A percentile compares a stretch with the other conserved stretches of the same genome.
phyloP scores from a whole-genome alignment of 352 stramenopile genomes.

The Phytophthora macrochlamydospora region DNA sequence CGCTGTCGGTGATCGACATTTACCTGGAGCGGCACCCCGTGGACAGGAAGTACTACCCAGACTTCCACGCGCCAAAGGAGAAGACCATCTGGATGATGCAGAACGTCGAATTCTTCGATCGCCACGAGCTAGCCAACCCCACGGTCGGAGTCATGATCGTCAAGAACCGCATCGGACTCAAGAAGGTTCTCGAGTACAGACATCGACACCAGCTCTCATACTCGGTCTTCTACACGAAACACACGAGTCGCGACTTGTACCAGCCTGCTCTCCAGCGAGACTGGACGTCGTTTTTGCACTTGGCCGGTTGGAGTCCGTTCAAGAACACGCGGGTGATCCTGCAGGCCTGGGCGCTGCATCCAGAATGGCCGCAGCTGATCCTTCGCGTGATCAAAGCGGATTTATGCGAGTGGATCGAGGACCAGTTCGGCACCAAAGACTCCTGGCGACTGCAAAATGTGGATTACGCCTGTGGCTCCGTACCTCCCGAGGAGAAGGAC shows the following conservation, averaged over 20 bases:
- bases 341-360: slow-evolving; percentile 66
- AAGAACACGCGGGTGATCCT: slow-evolving; percentile 84
- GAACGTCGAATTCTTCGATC: slow-evolving; percentile 86
- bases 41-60: slow-evolving; percentile 73
- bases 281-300: slow-evolving; percentile 78
- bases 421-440: slow-evolving; percentile 50
- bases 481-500: slow-evolving; percentile 59
- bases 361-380: slow-evolving; percentile 75
- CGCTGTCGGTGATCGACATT: slow-evolving; percentile 77
- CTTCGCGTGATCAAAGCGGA: slow-evolving; percentile 70
- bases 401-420: slow-evolving; percentile 71
- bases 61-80: slow-evolving; percentile 53
- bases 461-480: slow-evolving; percentile 73
- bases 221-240: slow-evolving; percentile 83
- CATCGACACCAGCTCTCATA: slow-evolving; percentile 77
- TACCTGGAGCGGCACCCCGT: slow-evolving; percentile 79
- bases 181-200: slow-evolving; percentile 85
- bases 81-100: slow-evolving; percentile 90
- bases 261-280: slow-evolving; percentile 59
- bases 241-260: slow-evolving; percentile 79
- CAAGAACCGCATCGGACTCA: slow-evolving; percentile 81
- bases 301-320: slow-evolving; percentile 73
- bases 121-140: slow-evolving; percentile 72
- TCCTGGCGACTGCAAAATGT: slow-evolving; percentile 70
- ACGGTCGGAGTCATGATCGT: slow-evolving; percentile 83